Percentiles rank a stretch among this genome's conserved stretches.
These are phyloP conservation scores for Pinus albicaulis DNA, from an alignment of 75 land plant species.

Conservation along the genomic window DNA sequence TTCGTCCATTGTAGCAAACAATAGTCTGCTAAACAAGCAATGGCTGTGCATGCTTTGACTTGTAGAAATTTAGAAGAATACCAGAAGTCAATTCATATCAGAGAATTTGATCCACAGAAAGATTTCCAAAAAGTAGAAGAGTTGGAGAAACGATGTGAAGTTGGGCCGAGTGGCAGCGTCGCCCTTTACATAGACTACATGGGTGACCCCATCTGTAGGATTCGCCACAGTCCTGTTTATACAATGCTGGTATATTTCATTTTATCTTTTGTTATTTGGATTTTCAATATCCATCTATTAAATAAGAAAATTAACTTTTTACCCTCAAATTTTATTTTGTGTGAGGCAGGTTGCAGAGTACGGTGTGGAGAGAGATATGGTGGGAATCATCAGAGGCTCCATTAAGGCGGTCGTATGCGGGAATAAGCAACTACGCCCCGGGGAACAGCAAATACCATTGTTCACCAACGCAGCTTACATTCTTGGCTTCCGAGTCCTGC, in stretches of 20 bases:
- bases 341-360: slow-evolving; percentile 53
- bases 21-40: too few species aligned
- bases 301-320: too few species aligned
- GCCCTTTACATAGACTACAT: slow-evolving; percentile 57
- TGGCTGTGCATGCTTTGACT: too few species aligned
- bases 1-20: too few species aligned
- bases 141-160: slow-evolving; percentile 53
- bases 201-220: slow-evolving; percentile 81
- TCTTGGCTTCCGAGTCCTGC: slow-evolving; percentile 57
- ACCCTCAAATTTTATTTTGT: too few species aligned
- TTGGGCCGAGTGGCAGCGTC: slow-evolving; percentile 33
- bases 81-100: too few species aligned
- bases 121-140: slow-evolving; percentile 40
- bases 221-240: slow-evolving; percentile 63
- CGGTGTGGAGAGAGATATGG: slow-evolving; percentile 31
- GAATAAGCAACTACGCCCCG: neutral
- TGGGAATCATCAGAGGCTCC: slow-evolving; percentile 60
- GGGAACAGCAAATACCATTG: neutral
- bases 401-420: slow-evolving; percentile 60
- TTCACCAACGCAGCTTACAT: slow-evolving; percentile 40
- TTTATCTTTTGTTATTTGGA: too few species aligned
- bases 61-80: too few species aligned
- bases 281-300: too few species aligned
- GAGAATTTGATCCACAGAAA: slow-evolving; percentile 29
- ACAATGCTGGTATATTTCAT: slow-evolving; percentile 56